phyloP scores from a whole-genome alignment of 345 rosid genomes.

The Erodium maritimum region DNA sequence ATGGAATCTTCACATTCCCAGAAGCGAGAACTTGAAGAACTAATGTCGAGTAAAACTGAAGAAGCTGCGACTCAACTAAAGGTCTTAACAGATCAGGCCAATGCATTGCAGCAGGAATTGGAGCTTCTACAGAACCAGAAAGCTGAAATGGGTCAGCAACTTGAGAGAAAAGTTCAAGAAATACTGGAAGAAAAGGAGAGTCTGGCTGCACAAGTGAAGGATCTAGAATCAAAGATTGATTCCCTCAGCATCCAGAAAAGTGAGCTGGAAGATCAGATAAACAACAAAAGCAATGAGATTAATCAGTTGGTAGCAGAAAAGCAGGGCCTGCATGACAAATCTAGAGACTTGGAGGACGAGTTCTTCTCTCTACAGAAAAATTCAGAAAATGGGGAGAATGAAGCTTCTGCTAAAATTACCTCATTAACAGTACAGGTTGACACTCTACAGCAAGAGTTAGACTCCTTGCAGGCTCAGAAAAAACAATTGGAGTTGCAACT shows the following conservation, averaged over 20 bases:
- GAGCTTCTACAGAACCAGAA: slow-evolving; percentile 32
- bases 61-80: slow-evolving; percentile 43
- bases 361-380: slow-evolving; percentile 21
- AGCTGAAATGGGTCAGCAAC: slow-evolving; percentile 12
- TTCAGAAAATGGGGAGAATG: slow-evolving; percentile 23
- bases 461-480: slow-evolving; percentile 10
- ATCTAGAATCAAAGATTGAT: slow-evolving; percentile 17
- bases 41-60: slow-evolving; percentile 27
- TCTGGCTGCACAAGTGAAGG: slow-evolving; percentile 13
- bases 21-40: slow-evolving; percentile 59
- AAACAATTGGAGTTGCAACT: slow-evolving; percentile 15
- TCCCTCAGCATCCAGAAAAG: slow-evolving; percentile 12
- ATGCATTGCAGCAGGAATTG: slow-evolving; percentile 36
- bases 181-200: slow-evolving; percentile 19
- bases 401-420: too few species aligned
- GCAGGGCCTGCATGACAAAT: too few species aligned
- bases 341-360: slow-evolving; percentile 12
- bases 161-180: slow-evolving; percentile 31
- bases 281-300: too few species aligned
- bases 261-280: slow-evolving; percentile 18
- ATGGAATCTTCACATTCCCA: slow-evolving; percentile 28
- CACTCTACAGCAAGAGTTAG: slow-evolving; percentile 25
- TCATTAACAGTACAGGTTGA: too few species aligned
- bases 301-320: too few species aligned
- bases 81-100: slow-evolving; percentile 39